These are phyloP conservation scores for Leptomonas pyrrhocoris DNA, from an alignment of 208 protist genomes.

Conservation along the genomic window DNA sequence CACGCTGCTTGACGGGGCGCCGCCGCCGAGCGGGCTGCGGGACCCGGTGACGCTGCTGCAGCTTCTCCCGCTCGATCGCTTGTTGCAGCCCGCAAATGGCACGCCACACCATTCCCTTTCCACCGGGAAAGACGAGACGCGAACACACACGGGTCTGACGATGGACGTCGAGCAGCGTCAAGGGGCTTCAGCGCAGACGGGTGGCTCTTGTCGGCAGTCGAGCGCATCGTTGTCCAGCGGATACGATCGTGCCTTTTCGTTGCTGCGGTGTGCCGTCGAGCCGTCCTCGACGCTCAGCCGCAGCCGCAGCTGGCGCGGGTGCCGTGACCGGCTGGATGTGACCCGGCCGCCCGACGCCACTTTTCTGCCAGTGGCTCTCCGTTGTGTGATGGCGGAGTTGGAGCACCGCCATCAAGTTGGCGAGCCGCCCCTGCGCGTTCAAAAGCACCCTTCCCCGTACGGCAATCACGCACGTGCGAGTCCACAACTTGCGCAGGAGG, in stretches of 20 bases:
- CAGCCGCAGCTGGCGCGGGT: not conserved
- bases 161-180: not conserved
- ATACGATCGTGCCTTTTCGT: constrained; percentile 16
- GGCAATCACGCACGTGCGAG: not conserved
- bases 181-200: not conserved
- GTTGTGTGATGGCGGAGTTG: constrained; percentile 5
- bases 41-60: constrained; percentile 18
- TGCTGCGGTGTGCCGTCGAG: constrained; percentile 8
- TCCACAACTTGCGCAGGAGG: not conserved
- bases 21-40: constrained; percentile 18
- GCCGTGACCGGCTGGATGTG: not conserved
- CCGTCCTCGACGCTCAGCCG: constrained; percentile 1
- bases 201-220: not conserved
- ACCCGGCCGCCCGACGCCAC: not conserved
- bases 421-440: not conserved
- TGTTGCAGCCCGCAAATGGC: not conserved
- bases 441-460: not conserved
- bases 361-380: not conserved
- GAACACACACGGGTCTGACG: too few relatives aligned
- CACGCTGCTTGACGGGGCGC: not conserved
- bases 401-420: not conserved
- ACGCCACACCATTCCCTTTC: too few relatives aligned
- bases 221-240: not conserved
- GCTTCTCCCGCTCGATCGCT: constrained; percentile 18
- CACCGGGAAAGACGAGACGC: too few relatives aligned